Evolutionary conservation across 1,284 basidiomycete species (phyloP), one percentile per base, ranked within the genome.

Genomic region (Meripilus lineatus): DNA sequence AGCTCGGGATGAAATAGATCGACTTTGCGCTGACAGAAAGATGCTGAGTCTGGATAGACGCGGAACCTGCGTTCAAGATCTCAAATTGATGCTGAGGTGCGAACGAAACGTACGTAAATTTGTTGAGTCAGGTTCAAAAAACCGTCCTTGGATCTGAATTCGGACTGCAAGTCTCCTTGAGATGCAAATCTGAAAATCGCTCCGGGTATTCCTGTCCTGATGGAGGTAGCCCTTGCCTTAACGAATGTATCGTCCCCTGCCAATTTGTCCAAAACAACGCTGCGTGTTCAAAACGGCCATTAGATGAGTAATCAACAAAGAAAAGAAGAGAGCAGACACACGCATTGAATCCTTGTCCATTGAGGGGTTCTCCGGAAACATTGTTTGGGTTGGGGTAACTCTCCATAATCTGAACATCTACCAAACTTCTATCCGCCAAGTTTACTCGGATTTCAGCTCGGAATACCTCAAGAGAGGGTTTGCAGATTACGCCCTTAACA

Each of bases 261-360:
- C 18, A 46, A 26, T 21, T 53, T 24, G 23, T 63, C 48, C 43
- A 82, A 81, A 1, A 76, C 49, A 1, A 81, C 64, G 3, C 77
- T 79, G 48, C 5, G 30, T 15, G 34, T 18, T 34, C 21, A 17
- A 23, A 35, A 17, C 47, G 11, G 21, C 41, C 30, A 21, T 47
- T 7, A 28, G 14, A 37, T 40, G 36, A 35, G 8, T 35, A 46
- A 7, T 24, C 25, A 40, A 39, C 7, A 37, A 22, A 28, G 8
- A 17, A 20, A 13, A 5, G 13, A 40, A 15, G 5, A 42, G 32
- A 26, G 38, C 46, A 4, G 8, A 61, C 65, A 28, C 46, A 79
- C 81, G 74, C 79, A 50, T 84, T 84, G 57, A 71, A 80, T 3
- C 75, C 67, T 32, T 58, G 59, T 14, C 73, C 74, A 23, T 65